phyloP scores from a whole-genome alignment of 2,329 filamentous ascomycete species.

The Pseudocercospora crystallina region DNA sequence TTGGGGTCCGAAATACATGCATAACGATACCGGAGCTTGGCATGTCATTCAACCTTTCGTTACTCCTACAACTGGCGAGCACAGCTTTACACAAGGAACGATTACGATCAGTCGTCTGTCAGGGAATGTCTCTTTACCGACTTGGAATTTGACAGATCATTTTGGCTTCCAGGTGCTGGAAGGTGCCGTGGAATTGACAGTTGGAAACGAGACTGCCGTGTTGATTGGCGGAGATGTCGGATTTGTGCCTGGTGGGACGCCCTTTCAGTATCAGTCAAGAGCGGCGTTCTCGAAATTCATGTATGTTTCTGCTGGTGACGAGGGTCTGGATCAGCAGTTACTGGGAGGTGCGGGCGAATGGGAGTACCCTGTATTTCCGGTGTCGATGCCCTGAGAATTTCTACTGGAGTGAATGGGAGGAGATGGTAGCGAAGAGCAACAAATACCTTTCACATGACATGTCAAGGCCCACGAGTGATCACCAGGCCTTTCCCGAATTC shows the following conservation, averaged over 20 bases:
- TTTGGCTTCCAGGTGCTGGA: slow-evolving; percentile 3
- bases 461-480: too few species aligned
- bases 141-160: slow-evolving; percentile 28
- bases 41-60: slow-evolving; percentile 48
- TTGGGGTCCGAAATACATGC: slow-evolving; percentile 49
- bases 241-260: slow-evolving; percentile 9
- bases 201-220: slow-evolving; percentile 2
- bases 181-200: slow-evolving; percentile 1
- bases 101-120: slow-evolving; percentile 40
- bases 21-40: slow-evolving; percentile 44
- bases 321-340: slow-evolving; percentile 9
- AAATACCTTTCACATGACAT: too few species aligned
- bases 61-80: slow-evolving; percentile 40
- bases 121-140: slow-evolving; percentile 22
- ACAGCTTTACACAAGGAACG: slow-evolving; percentile 47
- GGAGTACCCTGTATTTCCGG: slow-evolving; percentile 9
- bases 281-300: slow-evolving; percentile 12
- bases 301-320: slow-evolving; percentile 7
- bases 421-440: too few species aligned
- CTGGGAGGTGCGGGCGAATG: background rate
- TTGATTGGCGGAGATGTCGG: slow-evolving; percentile 7
- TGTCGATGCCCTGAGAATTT: too few species aligned
- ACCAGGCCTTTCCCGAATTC: too few species aligned
- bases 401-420: too few species aligned
- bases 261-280: slow-evolving; percentile 4